These are phyloP conservation scores for Monilinia aucupariae DNA, from an alignment of 2,329 filamentous ascomycete genomes.

Conservation along the genomic window DNA sequence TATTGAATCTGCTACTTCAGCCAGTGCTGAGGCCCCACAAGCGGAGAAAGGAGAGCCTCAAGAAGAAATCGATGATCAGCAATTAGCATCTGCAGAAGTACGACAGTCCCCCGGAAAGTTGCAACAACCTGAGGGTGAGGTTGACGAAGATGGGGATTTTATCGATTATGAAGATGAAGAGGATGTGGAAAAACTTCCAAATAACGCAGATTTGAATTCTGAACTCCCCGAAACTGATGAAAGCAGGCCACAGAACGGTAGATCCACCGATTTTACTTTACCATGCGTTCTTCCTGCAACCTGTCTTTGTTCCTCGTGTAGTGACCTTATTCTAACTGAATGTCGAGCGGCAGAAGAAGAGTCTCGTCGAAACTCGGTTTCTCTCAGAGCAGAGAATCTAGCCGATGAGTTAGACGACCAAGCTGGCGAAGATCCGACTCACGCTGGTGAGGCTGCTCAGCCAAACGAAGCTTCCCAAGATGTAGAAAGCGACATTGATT, in stretches of 20 bases:
- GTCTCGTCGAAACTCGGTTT: constrained; percentile 25
- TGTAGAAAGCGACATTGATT: constrained; percentile 26
- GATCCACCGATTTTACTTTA: constrained; percentile 26
- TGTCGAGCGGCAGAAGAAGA: constrained; percentile 27
- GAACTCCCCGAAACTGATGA: constrained; percentile 14
- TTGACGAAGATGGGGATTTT: constrained; percentile 39
- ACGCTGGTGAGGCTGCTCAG: not conserved
- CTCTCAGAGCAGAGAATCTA: constrained; percentile 15
- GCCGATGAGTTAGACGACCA: not conserved
- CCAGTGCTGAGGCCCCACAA: constrained; percentile 6
- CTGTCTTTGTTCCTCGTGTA: constrained; percentile 32
- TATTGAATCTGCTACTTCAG: not conserved
- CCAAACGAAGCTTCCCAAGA: constrained; percentile 12
- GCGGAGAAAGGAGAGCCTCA: constrained; percentile 5
- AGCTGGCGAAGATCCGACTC: not conserved
- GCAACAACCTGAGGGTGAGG: constrained; percentile 1
- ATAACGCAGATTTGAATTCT: constrained; percentile 9
- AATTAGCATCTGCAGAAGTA: constrained; percentile 3
- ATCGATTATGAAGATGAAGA: constrained; percentile 46
- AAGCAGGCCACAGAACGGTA: constrained; percentile 28
- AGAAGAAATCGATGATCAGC: constrained; percentile 3
- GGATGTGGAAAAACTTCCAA: constrained; percentile 28
- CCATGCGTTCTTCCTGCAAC: constrained; percentile 26
- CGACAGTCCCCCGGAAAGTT: not conserved
- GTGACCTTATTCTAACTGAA: constrained; percentile 25